Conservation (phyloP, 768 basidiomycete genomes). For the Trametes coccinea region DNA sequence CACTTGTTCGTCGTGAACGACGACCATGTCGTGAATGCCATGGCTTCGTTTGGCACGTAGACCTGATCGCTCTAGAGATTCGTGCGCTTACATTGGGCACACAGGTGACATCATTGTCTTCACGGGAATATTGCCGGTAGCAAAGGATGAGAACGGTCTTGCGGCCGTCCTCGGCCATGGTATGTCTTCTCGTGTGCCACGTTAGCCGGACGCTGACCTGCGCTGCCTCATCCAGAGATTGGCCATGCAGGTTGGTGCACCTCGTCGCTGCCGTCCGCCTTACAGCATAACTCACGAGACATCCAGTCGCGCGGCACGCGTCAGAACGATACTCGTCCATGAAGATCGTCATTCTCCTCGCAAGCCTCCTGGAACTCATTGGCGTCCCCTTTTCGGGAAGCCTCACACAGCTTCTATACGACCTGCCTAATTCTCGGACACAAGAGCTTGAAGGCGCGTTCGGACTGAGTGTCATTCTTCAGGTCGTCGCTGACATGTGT, state of each 20-base stretch:
- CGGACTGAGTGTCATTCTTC: no score
- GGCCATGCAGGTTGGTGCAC: constrained; percentile 63
- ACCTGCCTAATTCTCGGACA: constrained; percentile 80
- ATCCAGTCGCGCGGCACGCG: constrained; percentile 41
- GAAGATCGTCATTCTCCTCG: constrained; percentile 43
- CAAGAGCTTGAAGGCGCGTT: constrained; percentile 76
- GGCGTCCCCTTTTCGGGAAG: constrained; percentile 56
- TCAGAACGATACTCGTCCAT: constrained; percentile 47
- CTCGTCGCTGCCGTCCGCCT: not conserved
- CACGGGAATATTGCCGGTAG: constrained; percentile 83
- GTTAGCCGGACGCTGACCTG: no score
- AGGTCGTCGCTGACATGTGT: no score
- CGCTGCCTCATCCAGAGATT: constrained; percentile 54
- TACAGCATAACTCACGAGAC: not conserved
- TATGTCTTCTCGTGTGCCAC: constrained; percentile 31
- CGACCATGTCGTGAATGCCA: constrained; percentile 68
- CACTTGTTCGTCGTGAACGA: constrained; percentile 81
- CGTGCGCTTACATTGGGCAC: not conserved
- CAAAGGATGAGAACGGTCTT: constrained; percentile 75
- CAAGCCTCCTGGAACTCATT: constrained; percentile 45
- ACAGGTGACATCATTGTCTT: constrained; percentile 81
- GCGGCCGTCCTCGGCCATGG: constrained; percentile 87
- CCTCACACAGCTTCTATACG: constrained; percentile 52
- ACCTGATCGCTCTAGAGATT: not conserved
- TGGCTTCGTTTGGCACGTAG: constrained; percentile 64